Conservation (phyloP, 2,329 filamentous ascomycete species). For the Dichotomopilus funicola region DNA sequence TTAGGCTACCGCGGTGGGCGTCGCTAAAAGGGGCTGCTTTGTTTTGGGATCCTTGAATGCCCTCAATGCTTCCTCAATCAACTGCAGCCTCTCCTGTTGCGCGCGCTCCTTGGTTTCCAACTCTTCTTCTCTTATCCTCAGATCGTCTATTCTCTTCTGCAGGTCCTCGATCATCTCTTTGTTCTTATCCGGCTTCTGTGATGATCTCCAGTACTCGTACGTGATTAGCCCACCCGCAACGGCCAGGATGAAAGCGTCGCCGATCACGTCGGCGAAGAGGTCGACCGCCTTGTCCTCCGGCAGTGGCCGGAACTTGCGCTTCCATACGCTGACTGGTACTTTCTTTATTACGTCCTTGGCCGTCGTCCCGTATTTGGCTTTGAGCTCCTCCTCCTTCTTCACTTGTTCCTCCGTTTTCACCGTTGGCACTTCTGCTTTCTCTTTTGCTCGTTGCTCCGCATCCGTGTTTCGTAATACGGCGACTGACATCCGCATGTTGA, state of each 20-base stretch:
- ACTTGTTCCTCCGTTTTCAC: constrained; percentile 59
- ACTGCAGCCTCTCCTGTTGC: constrained; percentile 40
- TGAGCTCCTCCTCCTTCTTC: constrained; percentile 46
- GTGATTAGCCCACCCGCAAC: constrained; percentile 52
- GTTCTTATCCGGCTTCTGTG: constrained; percentile 55
- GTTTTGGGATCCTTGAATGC: constrained; percentile 50
- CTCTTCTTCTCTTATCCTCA: constrained; percentile 45
- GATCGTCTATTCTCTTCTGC: constrained; percentile 41
- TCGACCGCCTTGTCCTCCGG: constrained; percentile 61
- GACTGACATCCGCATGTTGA: constrained; percentile 60
- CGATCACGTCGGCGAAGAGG: constrained; percentile 59
- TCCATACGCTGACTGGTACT: constrained; percentile 46
- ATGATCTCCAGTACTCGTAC: constrained; percentile 55
- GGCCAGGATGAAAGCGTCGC: constrained; percentile 55
- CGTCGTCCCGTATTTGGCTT: constrained; percentile 37
- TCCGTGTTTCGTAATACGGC: constrained; percentile 51
- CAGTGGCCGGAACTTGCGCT: constrained; percentile 54
- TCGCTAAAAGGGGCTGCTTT: constrained; percentile 46
- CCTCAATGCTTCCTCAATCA: constrained; percentile 48
- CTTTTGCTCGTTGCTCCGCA: constrained; percentile 52
- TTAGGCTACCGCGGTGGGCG: constrained; percentile 24
- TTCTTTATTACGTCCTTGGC: constrained; percentile 33
- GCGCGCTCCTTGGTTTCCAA: constrained; percentile 42
- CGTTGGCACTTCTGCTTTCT: constrained; percentile 57
- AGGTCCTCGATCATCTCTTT: constrained; percentile 48